Evolutionary conservation across 441 rosid species (phyloP), one percentile per base, ranked within the genome.

Genomic region (Pelargonium myrrhifolium): DNA sequence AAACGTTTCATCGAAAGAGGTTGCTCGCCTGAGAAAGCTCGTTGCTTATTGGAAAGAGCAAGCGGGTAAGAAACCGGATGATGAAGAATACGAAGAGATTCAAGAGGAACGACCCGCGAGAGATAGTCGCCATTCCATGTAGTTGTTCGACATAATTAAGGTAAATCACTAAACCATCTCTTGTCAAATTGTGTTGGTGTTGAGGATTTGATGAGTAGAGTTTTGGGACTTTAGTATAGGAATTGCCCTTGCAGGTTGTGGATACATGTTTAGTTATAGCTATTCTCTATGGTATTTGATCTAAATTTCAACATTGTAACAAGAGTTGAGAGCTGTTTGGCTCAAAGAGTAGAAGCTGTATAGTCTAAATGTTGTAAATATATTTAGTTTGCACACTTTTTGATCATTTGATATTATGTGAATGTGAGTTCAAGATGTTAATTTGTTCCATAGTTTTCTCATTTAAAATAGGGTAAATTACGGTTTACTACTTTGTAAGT

Each of bases 11-110:
- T 89, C 99, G 0, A 94, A 92, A 79, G 98, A 94, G 74, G 85
- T 94, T 64, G 81, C 85, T 69, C 89, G 97, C 26, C 71, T 94
- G 91, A 92, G 88, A 72, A 94, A 86, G 71, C 42, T 91, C 76
- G 89, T 89, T 28, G 84, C 93, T 11, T 82, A 88, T 65, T 89
- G 98, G 98, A 94, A 89, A 74, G 96, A 89, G 76, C 99, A 89
- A 79, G 98, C 98, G 0, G 97, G 96, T 14, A 84, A 74, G 77
- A 92, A 64, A 72, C 83, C 84, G 6, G 97, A 87, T 10, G 90
- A 85, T 37, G 99, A 94, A 72, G 98, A 89, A 4, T 74, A 82
- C n/a, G 94, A 89, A 71, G 98, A 89, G 69, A 88, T 94, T 73
- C 90, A 84, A 73, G 97, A 89, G 24, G 86, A 88, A 53, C 83